A percentile compares a stretch with the other conserved stretches of the same genome.
These are phyloP conservation scores for Fusarium pseudograminearum DNA, from an alignment of 2,329 filamentous ascomycete genomes.

Conservation along the genomic window DNA sequence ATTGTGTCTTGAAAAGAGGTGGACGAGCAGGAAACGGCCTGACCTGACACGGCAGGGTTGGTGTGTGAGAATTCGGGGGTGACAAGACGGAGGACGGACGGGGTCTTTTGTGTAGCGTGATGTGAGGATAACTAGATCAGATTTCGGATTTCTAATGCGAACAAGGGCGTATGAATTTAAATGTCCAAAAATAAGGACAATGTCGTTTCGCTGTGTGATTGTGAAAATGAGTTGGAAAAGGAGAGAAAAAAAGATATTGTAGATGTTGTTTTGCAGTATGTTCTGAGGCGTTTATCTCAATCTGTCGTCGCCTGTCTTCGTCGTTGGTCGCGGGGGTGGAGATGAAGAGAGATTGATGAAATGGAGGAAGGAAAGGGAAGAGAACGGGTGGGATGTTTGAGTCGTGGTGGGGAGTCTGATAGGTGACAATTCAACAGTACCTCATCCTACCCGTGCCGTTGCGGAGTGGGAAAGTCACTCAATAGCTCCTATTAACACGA, in stretches of 20 bases:
- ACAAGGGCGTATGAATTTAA: background rate
- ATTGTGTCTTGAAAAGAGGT: constrained; percentile 6
- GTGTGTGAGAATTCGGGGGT: constrained; percentile 28
- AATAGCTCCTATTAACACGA: constrained; percentile 7
- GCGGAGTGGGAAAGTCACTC: background rate
- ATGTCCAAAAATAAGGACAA: background rate
- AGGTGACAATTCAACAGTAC: constrained; percentile 14
- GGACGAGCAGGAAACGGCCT: constrained; percentile 28
- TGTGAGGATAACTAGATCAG: constrained; percentile 13
- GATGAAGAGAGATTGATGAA: constrained; percentile 31
- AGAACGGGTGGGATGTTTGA: constrained; percentile 28
- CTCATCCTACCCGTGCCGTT: rapidly evolving
- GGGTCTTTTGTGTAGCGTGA: constrained; percentile 35
- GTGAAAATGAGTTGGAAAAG: background rate
- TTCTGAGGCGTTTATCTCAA: constrained; percentile 6
- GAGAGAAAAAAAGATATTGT: constrained; percentile 1
- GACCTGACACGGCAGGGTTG: constrained; percentile 34
- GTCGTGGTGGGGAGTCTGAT: constrained; percentile 22
- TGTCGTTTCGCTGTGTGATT: background rate
- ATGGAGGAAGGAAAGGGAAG: constrained; percentile 33
- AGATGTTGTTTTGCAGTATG: background rate
- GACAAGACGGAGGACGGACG: background rate
- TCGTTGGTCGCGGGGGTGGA: constrained; percentile 39
- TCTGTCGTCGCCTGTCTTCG: constrained; percentile 15
- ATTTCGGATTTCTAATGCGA: constrained; percentile 14